Evolutionary conservation across 106 monocot species (phyloP).

Genomic region (Agapanthus africanus): DNA sequence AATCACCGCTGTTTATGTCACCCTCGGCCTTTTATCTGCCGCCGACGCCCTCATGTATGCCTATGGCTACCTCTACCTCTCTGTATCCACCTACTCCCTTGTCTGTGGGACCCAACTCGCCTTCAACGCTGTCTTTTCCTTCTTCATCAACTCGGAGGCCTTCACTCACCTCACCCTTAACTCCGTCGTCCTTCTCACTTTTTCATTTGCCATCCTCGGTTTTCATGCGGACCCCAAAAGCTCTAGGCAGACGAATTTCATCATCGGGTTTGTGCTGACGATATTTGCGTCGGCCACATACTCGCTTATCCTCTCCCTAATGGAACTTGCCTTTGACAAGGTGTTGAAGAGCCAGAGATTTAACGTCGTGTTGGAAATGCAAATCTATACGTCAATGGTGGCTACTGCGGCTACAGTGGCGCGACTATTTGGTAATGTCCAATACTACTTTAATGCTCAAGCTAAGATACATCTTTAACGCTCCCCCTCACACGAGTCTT

Average conservation of each 20-base stretch:
- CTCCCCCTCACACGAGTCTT: too few relatives aligned
- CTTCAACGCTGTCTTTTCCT: constrained; percentile 46
- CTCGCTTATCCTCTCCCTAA: constrained; percentile 31
- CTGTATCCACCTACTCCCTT: constrained; percentile 49
- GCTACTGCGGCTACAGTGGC: constrained; percentile 16
- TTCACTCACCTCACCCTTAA: constrained; percentile 36
- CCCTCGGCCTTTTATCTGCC: constrained; percentile 28
- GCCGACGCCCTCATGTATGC: constrained; percentile 41
- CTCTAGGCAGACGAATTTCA: constrained; percentile 10
- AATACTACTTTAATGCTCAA: too few relatives aligned
- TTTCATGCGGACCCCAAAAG: too few relatives aligned
- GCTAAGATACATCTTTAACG: too few relatives aligned
- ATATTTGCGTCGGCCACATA: constrained; percentile 24
- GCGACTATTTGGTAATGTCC: constrained; percentile 23
- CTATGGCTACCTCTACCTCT: constrained; percentile 43
- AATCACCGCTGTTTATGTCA: constrained; percentile 15
- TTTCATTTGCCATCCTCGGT: constrained; percentile 43
- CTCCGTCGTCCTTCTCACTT: constrained; percentile 47
- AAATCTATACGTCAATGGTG: constrained; percentile 10
- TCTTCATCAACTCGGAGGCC: constrained; percentile 32
- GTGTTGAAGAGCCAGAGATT: constrained; percentile 15
- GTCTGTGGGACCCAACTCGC: constrained; percentile 35
- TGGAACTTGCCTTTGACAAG: constrained; percentile 24
- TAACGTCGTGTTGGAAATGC: constrained; percentile 19
- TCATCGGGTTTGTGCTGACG: constrained; percentile 24